Evolutionary conservation across 2,329 filamentous ascomycete genomes (phyloP).

Genomic region (Aspergillus tubingensis): DNA sequence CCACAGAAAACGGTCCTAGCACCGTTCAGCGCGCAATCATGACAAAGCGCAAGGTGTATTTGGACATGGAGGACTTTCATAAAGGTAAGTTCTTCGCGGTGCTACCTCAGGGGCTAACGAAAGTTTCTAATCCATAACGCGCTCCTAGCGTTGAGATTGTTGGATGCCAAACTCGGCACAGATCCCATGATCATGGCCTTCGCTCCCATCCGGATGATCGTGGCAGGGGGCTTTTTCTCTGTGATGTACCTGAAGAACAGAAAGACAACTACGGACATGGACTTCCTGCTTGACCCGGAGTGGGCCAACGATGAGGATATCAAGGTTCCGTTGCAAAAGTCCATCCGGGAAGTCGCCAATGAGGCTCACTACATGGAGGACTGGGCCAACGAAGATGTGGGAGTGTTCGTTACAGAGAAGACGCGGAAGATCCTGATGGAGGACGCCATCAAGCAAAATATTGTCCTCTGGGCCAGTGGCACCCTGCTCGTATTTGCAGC

Average conservation of each 20-base stretch:
- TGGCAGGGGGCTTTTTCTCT: conserved; percentile 15
- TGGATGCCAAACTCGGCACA: conserved; percentile 3
- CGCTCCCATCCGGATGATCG: conserved; percentile 13
- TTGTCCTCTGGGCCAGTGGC: conserved; percentile 9
- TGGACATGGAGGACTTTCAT: conserved; percentile 7
- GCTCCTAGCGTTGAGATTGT: not conserved
- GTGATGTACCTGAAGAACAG: conserved; percentile 14
- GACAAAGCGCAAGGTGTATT: conserved; percentile 3
- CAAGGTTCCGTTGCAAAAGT: conserved; percentile 7
- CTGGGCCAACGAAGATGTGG: conserved; percentile 15
- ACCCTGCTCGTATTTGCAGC: conserved; percentile 33
- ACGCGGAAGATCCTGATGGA: conserved; percentile 7
- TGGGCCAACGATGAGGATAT: conserved; percentile 13
- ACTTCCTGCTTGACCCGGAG: conserved; percentile 16
- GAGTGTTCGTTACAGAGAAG: conserved; percentile 13
- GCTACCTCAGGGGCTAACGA: not conserved
- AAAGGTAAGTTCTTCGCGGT: not conserved
- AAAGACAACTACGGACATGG: conserved; percentile 12
- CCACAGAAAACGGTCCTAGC: not conserved
- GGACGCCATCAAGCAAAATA: conserved; percentile 5
- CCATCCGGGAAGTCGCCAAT: conserved; percentile 8
- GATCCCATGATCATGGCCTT: conserved; percentile 10
- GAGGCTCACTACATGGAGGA: conserved; percentile 8
- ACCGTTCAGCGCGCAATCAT: not conserved
- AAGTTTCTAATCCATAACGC: not conserved